Conservation (phyloP, 2,329 filamentous ascomycete species). For the Fusarium begoniae region DNA sequence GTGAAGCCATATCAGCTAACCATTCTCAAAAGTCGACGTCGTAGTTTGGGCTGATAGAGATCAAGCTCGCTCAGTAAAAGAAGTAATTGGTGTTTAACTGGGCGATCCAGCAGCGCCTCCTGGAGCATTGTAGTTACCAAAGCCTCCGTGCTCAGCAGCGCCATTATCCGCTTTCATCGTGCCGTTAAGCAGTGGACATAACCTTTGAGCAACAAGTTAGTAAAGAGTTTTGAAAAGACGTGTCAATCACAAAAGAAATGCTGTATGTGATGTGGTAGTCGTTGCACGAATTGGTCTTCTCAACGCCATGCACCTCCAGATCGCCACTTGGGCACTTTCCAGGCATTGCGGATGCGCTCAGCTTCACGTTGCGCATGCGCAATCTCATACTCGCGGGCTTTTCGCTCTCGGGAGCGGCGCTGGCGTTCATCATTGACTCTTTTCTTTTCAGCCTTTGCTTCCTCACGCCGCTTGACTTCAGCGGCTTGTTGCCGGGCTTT, state of each 20-base stretch:
- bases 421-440: slow-evolving; percentile 31
- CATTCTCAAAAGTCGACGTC: neutral
- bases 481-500: slow-evolving; percentile 27
- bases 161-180: slow-evolving; percentile 72
- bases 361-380: slow-evolving; percentile 18
- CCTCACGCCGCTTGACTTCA: slow-evolving; percentile 15
- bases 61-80: neutral
- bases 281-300: slow-evolving; percentile 13
- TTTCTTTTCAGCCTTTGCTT: slow-evolving; percentile 27
- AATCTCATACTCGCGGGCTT: slow-evolving; percentile 17
- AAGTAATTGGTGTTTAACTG: slow-evolving; percentile 15
- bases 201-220: slow-evolving; percentile 59
- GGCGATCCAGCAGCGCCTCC: slow-evolving; percentile 48
- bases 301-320: slow-evolving; percentile 33
- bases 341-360: slow-evolving; percentile 29
- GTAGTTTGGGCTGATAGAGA: neutral
- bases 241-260: slow-evolving; percentile 18
- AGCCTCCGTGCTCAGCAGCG: slow-evolving; percentile 65
- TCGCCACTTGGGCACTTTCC: slow-evolving; percentile 31
- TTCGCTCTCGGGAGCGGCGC: slow-evolving; percentile 22
- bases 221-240: slow-evolving; percentile 10
- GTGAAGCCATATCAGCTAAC: neutral
- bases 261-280: neutral
- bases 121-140: slow-evolving; percentile 63
- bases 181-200: slow-evolving; percentile 87